phyloP scores from a whole-genome alignment of 1,139 yeast species.

The Debaryomycetaceae sp. region DNA sequence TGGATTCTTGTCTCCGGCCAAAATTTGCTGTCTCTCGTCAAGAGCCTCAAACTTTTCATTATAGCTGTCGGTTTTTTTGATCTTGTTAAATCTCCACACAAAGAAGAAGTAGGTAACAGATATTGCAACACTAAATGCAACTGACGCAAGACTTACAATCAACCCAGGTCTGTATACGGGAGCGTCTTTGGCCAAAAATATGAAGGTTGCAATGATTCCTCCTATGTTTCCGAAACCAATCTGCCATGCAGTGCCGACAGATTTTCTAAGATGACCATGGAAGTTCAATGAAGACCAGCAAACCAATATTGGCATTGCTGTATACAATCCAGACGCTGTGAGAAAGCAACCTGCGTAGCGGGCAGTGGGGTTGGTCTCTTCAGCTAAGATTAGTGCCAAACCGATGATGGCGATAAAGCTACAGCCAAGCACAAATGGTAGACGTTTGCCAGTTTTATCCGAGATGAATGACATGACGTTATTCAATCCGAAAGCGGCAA shows the following conservation, averaged over 20 bases:
- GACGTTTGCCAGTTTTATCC: constrained; percentile 45
- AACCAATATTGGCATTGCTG: constrained; percentile 71
- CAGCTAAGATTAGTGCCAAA: constrained; percentile 49
- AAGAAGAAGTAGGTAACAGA: constrained; percentile 41
- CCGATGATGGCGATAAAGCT: constrained; percentile 50
- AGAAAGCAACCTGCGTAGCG: constrained; percentile 75
- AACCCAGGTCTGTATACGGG: constrained; percentile 61
- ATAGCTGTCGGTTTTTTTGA: constrained; percentile 36
- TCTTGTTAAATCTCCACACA: constrained; percentile 37
- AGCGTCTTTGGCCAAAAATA: constrained; percentile 54
- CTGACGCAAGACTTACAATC: constrained; percentile 49
- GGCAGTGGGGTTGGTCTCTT: constrained; percentile 27
- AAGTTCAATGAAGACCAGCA: constrained; percentile 71
- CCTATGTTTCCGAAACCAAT: constrained; percentile 84
- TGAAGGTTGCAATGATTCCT: constrained; percentile 69
- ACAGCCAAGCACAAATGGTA: constrained; percentile 44
- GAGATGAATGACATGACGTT: constrained; percentile 47
- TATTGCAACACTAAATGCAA: constrained; percentile 47
- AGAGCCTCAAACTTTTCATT: constrained; percentile 41
- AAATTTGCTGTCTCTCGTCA: constrained; percentile 45
- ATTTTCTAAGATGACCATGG: constrained; percentile 67
- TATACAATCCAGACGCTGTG: constrained; percentile 60
- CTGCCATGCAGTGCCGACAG: constrained; percentile 73
- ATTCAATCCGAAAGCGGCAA: constrained; percentile 55
- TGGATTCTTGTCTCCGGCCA: constrained; percentile 69